Evolutionary conservation across 2,329 filamentous ascomycete species (phyloP).

Genomic region (Peltaster fructicola): DNA sequence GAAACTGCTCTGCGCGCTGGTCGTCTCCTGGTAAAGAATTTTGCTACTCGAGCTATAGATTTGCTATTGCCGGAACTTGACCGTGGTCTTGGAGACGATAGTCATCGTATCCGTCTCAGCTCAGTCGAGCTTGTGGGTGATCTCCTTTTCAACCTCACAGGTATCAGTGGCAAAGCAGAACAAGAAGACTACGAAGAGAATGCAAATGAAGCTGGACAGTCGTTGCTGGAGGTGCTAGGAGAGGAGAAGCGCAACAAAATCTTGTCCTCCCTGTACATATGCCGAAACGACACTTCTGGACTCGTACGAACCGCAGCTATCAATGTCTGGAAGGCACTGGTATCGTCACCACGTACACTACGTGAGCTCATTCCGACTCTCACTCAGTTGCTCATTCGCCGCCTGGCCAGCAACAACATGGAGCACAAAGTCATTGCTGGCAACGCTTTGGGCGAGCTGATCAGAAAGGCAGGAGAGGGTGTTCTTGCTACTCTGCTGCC

Average conservation of each 20-base stretch:
- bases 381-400: conserved; percentile 83
- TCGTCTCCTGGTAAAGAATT: conserved; percentile 92
- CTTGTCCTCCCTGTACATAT: conserved; percentile 91
- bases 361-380: conserved; percentile 92
- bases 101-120: conserved; percentile 90
- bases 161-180: conserved; percentile 65
- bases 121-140: conserved; percentile 96
- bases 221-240: conserved; percentile 83
- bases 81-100: conserved; percentile 91
- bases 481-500: conserved; percentile 77
- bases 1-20: conserved; percentile 92
- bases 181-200: conserved; percentile 65
- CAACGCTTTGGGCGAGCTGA: conserved; percentile 89
- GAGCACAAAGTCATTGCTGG: conserved; percentile 98
- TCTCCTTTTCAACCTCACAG: conserved; percentile 90
- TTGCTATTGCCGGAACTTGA: conserved; percentile 86
- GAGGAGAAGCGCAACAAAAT: conserved; percentile 96
- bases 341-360: conserved; percentile 76
- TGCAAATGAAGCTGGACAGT: conserved; percentile 73
- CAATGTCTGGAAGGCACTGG: conserved; percentile 89
- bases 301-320: conserved; percentile 80
- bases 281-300: conserved; percentile 87
- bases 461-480: conserved; percentile 88
- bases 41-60: conserved; percentile 86
- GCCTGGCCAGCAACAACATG: conserved; percentile 88